Conservation (phyloP, 164 flowering plant species). For the Chimonanthus praecox region DNA sequence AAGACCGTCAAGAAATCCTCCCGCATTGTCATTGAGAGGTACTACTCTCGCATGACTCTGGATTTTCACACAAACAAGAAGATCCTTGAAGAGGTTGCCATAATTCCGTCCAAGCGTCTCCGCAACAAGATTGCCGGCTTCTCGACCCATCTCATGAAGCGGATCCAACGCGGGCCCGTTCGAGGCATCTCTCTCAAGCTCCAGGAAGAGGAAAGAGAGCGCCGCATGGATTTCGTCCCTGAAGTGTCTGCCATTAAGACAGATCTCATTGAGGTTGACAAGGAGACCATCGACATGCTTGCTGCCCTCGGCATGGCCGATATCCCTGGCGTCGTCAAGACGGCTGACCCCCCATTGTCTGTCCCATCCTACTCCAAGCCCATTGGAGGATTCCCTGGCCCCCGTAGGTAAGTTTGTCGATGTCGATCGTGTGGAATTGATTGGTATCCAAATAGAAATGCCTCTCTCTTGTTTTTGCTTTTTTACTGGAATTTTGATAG, state of each 20-base stretch:
- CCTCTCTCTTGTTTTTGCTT: too few species aligned
- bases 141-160: constrained; percentile 75
- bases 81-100: constrained; percentile 65
- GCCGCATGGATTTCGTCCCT: constrained; percentile 76
- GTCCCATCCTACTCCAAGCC: constrained; percentile 10
- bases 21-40: constrained; percentile 59
- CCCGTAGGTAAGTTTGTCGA: background rate
- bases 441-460: too few species aligned
- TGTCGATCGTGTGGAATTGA: too few species aligned
- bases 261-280: constrained; percentile 56
- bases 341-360: constrained; percentile 23
- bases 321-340: constrained; percentile 44
- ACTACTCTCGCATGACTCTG: constrained; percentile 71
- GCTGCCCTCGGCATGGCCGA: constrained; percentile 57
- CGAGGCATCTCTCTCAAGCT: constrained; percentile 74
- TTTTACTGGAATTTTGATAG: too few species aligned
- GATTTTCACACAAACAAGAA: constrained; percentile 85
- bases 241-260: constrained; percentile 58
- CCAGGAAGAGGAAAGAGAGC: constrained; percentile 74
- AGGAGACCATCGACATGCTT: constrained; percentile 68
- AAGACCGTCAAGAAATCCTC: constrained; percentile 83
- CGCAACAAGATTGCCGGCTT: constrained; percentile 84
- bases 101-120: constrained; percentile 71
- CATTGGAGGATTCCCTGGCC: background rate
- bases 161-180: constrained; percentile 68